Evolutionary conservation across 2,329 filamentous ascomycete genomes (phyloP), one percentile per base, ranked within the genome.

Genomic region (Fusarium sororula): DNA sequence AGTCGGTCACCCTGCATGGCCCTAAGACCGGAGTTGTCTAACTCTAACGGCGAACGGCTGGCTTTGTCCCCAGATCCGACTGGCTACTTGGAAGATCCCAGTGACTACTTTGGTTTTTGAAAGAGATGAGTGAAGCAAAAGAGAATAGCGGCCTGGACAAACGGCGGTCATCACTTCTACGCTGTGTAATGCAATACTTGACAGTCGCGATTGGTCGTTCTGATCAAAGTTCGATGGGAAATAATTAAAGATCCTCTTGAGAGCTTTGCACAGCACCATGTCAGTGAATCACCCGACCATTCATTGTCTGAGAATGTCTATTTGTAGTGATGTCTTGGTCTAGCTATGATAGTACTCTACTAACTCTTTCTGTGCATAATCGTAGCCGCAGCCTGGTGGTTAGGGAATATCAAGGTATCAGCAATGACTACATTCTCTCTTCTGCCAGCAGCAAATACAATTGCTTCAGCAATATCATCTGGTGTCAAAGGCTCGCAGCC

Each of bases 391-490:
- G 76, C 76, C 38, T 98, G 95, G 80, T 97, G 95, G 78, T 92
- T 96, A 3, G 95, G 95, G 83, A 93, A 97, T 57, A 98, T 87
- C 70, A 98, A 83, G 7, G 94, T 92, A 84, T 98, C 95, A 18
- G 95, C 95, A 76, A 98, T 84, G 22, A 98, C 94, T 11, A 98
- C 94, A 80, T 98, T 98, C 84, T 98, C 94, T 76, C 92, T 90
- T 79, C 95, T 89, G 4, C 92, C 92, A 12, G 93, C 94, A 14
- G 93, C 88, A 80, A 98, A 98, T 5, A 98, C 94, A 39, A 98
- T 87, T 17, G 96, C 88, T 84, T 98, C 95, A 7, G 95, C 95
- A 78, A 98, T 95, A 80, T 98, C 95, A 51, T 96, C 94, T 0
- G 93, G 93, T 1, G 94, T 97, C 77, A 98, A 85, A 32, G 95